Percentiles rank a stretch among this genome's conserved stretches.
Conservation (phyloP, 495 filamentous ascomycete genomes). For the Neurospora sp. region DNA sequence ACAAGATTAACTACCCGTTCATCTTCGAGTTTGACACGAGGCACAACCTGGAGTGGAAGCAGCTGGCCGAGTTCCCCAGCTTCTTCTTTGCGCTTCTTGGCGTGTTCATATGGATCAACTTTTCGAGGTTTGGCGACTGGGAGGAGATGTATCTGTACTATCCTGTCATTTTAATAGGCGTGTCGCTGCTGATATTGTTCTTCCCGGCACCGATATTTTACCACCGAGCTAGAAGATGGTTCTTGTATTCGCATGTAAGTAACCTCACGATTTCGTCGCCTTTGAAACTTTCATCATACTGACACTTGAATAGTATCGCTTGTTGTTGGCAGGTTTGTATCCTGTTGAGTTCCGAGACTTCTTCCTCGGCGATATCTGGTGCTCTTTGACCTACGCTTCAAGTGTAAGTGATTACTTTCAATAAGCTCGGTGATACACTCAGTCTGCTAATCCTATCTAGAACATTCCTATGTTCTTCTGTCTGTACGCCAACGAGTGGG, state of each 20-base stretch:
- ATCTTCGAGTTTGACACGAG: conserved; percentile 92
- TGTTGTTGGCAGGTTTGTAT: conserved; percentile 76
- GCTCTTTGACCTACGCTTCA: conserved; percentile 82
- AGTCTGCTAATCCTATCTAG: conserved; percentile 21
- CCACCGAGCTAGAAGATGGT: conserved; percentile 69
- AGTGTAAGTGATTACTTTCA: conserved; percentile 50
- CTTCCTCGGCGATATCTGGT: conserved; percentile 95
- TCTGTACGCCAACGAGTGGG: conserved; percentile 71
- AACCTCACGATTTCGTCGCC: background rate
- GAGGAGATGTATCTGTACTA: conserved; percentile 74
- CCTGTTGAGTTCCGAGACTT: conserved; percentile 96
- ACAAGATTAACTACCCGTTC: conserved; percentile 91
- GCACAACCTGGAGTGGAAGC: conserved; percentile 78
- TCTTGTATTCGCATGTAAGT: conserved; percentile 73
- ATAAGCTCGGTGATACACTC: background rate
- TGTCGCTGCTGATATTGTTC: conserved; percentile 59
- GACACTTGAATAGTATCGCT: conserved; percentile 57
- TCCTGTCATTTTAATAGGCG: conserved; percentile 67
- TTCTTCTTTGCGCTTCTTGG: conserved; percentile 71
- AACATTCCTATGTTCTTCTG: conserved; percentile 94
- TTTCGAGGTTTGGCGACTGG: conserved; percentile 47
- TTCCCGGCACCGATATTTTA: conserved; percentile 66
- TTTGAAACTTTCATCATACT: background rate
- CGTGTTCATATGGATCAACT: conserved; percentile 80
- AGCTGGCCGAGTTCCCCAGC: conserved; percentile 74